Base-by-base conservation (phyloP, 768 basidiomycete genomes). In the Pleurotus cornucopiae region DNA sequence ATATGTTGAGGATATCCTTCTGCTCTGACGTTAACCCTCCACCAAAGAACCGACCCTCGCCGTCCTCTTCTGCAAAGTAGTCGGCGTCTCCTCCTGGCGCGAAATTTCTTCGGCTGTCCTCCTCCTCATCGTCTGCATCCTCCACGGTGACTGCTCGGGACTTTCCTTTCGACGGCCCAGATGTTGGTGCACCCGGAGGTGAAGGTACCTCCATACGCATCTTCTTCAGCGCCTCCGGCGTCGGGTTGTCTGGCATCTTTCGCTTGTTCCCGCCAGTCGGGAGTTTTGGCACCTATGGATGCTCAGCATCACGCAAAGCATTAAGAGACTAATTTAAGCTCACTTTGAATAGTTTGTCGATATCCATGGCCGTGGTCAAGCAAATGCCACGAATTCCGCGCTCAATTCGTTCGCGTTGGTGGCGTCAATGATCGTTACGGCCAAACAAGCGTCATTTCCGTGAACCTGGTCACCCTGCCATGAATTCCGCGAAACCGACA, bases 1-100 rank as follows among this genome's bases (percentile, higher is more conserved):
- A 96, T 57, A 99, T 95, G 61, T 91, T 93, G 56, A 99, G 67
- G 39, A 99, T 98, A 56, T 94, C 87, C 67, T 98, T 95, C 74
- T 99, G 97, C 66, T 94, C 89, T 39, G 78, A 80, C 1, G 93
- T 95, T 58, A 99, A 73, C 1, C 97, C 97, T 1, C 95, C 94
- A 39, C 97, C 97, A 64, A 87, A 96, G 72, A 96, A 95, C 9
- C 94, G 79, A 0, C 92, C 94, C 62, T 94, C 93, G 20, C 89
- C 91, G 64, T 95, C 94, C 69, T 95, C 94, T 63, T 96, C 95
- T 3, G 68, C 81, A 63, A 90, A 94, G 68, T 94, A 95, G 66
- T 95, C 93, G 0, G 91, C 89, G 61, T 96, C 94, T 20, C 86
- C 86, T 7, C 91, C 91, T 9, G 91, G 92, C 0, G 89, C 88